Conservation (phyloP, 768 basidiomycete genomes). For the Serendipita sp. region DNA sequence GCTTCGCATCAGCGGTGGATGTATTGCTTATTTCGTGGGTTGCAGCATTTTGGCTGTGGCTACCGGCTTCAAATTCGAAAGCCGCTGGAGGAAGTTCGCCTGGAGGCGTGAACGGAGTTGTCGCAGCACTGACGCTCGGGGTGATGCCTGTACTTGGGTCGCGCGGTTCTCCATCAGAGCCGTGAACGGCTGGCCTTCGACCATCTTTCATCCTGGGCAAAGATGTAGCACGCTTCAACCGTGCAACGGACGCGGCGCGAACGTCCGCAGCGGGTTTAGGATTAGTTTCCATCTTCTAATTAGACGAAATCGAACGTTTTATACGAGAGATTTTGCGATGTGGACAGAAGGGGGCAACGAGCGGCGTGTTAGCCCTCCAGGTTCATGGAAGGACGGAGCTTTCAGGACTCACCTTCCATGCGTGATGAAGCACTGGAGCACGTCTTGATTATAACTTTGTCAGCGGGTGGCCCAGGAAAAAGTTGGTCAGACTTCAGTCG, state of each 20-base stretch:
- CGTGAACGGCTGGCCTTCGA: conserved; percentile 41
- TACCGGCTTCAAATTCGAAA: background rate
- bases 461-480: background rate
- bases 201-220: conserved; percentile 85
- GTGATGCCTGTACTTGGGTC: background rate
- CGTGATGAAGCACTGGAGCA: background rate
- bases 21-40: background rate
- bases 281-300: background rate
- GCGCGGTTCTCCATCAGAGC: conserved; percentile 5
- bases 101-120: conserved; percentile 3
- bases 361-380: background rate
- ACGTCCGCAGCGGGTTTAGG: conserved; percentile 40
- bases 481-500: background rate
- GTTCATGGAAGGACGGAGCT: background rate
- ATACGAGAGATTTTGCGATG: too few relatives aligned
- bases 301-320: too few relatives aligned
- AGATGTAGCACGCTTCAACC: conserved; percentile 81
- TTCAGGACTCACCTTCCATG: background rate
- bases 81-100: background rate
- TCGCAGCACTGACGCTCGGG: background rate
- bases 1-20: background rate
- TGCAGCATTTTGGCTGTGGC: background rate
- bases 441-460: background rate
- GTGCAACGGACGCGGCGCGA: conserved; percentile 74
- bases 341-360: too few relatives aligned